Evolutionary conservation across 768 basidiomycete genomes (phyloP).

Genomic region (Pilatotrama ljubarskyi): DNA sequence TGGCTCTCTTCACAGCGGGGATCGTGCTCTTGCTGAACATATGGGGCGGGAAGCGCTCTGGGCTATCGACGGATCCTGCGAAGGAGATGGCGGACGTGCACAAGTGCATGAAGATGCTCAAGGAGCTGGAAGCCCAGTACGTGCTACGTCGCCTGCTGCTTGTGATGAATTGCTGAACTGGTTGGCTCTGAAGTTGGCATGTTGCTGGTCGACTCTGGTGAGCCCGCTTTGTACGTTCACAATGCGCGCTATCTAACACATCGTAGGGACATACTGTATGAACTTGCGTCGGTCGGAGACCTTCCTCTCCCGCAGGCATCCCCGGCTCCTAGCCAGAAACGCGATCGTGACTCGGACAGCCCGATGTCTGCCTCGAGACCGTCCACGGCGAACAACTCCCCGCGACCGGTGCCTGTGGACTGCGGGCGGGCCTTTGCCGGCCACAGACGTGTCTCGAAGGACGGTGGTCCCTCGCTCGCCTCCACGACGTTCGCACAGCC

Average conservation of each 20-base stretch:
- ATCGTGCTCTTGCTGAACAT: constrained; percentile 51
- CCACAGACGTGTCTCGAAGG: constrained; percentile 36
- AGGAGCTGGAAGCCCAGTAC: constrained; percentile 37
- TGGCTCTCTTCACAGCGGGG: constrained; percentile 43
- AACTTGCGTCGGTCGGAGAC: constrained; percentile 70
- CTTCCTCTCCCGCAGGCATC: constrained; percentile 63
- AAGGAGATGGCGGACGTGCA: constrained; percentile 47
- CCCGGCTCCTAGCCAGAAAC: constrained; percentile 54
- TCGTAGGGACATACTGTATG: constrained; percentile 71
- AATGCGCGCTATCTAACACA: background rate
- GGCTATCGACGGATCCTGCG: constrained; percentile 37
- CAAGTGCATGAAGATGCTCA: constrained; percentile 45
- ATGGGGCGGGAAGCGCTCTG: constrained; percentile 45
- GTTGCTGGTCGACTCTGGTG: constrained; percentile 51
- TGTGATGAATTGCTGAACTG: background rate
- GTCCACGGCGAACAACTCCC: background rate
- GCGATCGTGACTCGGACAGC: constrained; percentile 61
- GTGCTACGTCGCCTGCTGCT: constrained; percentile 8
- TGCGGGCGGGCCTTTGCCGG: constrained; percentile 34
- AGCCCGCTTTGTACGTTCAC: constrained; percentile 17
- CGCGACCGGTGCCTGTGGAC: background rate
- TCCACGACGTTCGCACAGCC: constrained; percentile 16
- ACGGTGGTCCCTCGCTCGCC: constrained; percentile 16
- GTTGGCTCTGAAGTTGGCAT: constrained; percentile 47
- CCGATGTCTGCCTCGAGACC: constrained; percentile 28